Base-by-base conservation (phyloP, 2,329 filamentous ascomycete genomes). In the Aspergillus viridinutans region DNA sequence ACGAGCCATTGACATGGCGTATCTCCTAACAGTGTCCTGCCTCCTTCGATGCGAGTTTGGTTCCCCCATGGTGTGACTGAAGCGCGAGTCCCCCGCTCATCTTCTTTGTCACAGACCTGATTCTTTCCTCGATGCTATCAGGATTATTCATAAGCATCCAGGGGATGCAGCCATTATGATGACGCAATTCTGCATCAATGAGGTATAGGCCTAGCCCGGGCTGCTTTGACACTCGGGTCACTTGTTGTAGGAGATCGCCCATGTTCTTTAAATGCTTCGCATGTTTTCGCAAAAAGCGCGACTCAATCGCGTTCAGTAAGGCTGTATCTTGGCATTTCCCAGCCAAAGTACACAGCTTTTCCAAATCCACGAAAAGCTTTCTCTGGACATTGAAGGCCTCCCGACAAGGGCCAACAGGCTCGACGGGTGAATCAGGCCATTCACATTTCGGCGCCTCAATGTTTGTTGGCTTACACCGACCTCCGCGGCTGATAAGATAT, bases 401-500 rank as follows among this genome's bases (percentile, higher is more conserved):
- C 26, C 47, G 29, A 38, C 61, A 51, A 3, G 65, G 64, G 9
- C 38, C 29, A 5, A 66, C 47, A 4, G 64, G 64, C 42, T 67
- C 64, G 35, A 67, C 56, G 10, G 64, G 64, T 17, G 52, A 21
- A 20, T 67, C 61, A 14, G 64, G 64, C 52, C 53, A 67, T 23
- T 65, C 58, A 52, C 52, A 48, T 3, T 58, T 58, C 12, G 64
- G 58, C 3, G 63, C 59, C 25, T 64, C 56, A 40, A 67, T 66
- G n/a, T 57, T 54, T 14, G 61, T 65, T 4, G 64, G 64, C 55
- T 64, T 65, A 42, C 43, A 60, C 17, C 62, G 54, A 17, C 64
- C 64, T 17, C 64, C 64, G 20, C 64, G 64, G n/a, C 53, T 56
- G 28, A 67, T 28, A 8, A 67, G 64, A 35, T 67, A 67, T 32